Base-by-base conservation (phyloP, 208 protist genomes). In the Leishmania lainsoni region DNA sequence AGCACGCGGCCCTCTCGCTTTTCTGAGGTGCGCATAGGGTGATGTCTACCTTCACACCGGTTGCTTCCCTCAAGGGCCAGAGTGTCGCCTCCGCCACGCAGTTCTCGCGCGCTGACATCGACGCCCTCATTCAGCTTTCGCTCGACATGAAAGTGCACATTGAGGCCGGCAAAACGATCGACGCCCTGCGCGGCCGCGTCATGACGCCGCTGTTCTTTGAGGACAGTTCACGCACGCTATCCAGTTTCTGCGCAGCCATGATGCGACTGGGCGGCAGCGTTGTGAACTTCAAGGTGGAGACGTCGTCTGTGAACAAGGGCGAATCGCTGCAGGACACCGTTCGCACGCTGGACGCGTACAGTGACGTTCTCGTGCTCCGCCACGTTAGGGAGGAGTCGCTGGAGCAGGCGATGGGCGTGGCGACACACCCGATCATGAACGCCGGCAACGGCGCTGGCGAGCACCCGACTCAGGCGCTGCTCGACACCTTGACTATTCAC, bases 401-500 rank as follows among this genome's bases (percentile, higher is more conserved):
- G n/a, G 85, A 88, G 20, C 72, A 89, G 75, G 97, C 95, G 0
- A 81, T 96, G n/a, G 14, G 75, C 16, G 88, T 90, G 10, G 86
- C 88, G 26, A 76, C 81, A 39, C 85, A 90, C 52, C 98, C 98
- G 32, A 77, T 99, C 70, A 98, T 99, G 90, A 99, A 99, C 90
- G 98, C 93, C 20, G 99, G 99, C 78, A 99, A 99, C 86, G 99
- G 99, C 68, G 81, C 96, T 29, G 98, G 98, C 61, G 98, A 99
- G 89, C 99, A 99, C 89, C 99, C 99, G 49, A 99, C 98, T 54
- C 97, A 99, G 92, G 97, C 99, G n/a, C 90, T 99, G n/a, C 92
- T 99, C 20, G 99, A 99, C 81, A 83, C 98, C 5, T 98, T 98
- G 79, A 99, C 98, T 14, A 99, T 99, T 32, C 85, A 94, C 69